These are phyloP conservation scores for Metschnikowia bowlesiae DNA, from an alignment of 805 yeast genomes.

Conservation along the genomic window DNA sequence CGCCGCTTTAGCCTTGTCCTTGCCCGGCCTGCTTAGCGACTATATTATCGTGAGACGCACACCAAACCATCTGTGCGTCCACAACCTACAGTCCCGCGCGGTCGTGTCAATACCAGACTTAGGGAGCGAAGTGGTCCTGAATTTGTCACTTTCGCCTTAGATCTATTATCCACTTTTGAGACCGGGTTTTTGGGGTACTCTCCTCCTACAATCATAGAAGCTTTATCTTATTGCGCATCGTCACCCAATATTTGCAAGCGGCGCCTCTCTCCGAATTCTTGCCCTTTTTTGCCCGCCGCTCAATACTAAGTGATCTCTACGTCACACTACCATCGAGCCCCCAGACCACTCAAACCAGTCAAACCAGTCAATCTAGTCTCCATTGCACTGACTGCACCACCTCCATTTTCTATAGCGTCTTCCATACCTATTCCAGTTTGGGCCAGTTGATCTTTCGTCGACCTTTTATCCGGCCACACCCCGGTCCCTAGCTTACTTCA, in stretches of 20 bases:
- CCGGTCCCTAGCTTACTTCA: neutral
- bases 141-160: neutral
- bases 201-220: neutral
- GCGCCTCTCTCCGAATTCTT: neutral
- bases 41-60: constrained; percentile 1
- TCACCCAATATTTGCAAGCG: neutral
- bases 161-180: neutral
- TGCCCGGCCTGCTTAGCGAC: neutral
- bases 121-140: constrained; percentile 6
- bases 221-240: neutral
- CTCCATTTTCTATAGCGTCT: neutral
- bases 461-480: neutral
- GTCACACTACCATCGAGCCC: neutral
- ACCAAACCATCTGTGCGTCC: constrained; percentile 1
- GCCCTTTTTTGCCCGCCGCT: constrained; percentile 1
- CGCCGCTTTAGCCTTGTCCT: neutral
- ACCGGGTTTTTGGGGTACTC: neutral
- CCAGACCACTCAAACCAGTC: too few species aligned
- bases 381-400: neutral
- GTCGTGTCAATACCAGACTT: constrained; percentile 1
- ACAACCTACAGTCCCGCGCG: constrained; percentile 1
- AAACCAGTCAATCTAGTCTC: neutral
- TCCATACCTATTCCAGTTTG: neutral
- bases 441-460: too few species aligned
- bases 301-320: constrained; percentile 2